These are phyloP conservation scores for Aureobasidium mangrovei DNA, from an alignment of 2,329 filamentous ascomycete species.

Conservation along the genomic window DNA sequence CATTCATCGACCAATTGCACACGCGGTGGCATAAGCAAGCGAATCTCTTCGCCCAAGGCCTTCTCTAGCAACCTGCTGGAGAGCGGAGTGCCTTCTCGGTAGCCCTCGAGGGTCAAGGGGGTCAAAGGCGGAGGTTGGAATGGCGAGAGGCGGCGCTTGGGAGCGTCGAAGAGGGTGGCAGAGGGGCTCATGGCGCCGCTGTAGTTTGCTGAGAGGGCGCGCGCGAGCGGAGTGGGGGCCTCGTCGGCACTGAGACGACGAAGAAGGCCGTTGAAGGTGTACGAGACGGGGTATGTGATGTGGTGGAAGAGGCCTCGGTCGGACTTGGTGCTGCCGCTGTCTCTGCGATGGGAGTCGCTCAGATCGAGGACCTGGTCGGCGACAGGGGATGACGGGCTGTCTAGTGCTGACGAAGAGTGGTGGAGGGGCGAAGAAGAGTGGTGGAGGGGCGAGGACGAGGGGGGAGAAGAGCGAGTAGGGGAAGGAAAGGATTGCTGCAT, in stretches of 20 bases:
- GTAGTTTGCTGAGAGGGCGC: slow-evolving; percentile 30
- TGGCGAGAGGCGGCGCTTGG: slow-evolving; percentile 59
- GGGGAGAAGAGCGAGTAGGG: not conserved
- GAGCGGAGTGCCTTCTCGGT: slow-evolving; percentile 49
- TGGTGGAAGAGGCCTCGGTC: slow-evolving; percentile 29
- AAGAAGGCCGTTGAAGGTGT: slow-evolving; percentile 39
- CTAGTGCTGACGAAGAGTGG: not conserved
- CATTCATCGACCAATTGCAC: slow-evolving; percentile 82
- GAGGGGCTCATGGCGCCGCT: slow-evolving; percentile 29
- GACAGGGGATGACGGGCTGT: not conserved
- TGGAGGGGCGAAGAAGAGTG: not conserved
- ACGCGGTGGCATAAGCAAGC: slow-evolving; percentile 76
- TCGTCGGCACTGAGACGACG: slow-evolving; percentile 40
- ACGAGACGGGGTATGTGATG: slow-evolving; percentile 42
- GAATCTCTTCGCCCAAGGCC: slow-evolving; percentile 82
- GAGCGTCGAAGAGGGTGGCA: slow-evolving; percentile 49
- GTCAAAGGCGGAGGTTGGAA: slow-evolving; percentile 85
- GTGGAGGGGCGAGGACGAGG: not conserved
- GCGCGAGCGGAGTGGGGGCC: slow-evolving; percentile 28
- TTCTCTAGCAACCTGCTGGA: slow-evolving; percentile 59
- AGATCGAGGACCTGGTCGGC: not conserved
- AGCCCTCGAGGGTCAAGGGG: slow-evolving; percentile 63
- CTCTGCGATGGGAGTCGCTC: not conserved
- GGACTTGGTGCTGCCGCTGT: not conserved
- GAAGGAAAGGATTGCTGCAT: not conserved